Base-by-base conservation (phyloP, 73 alveolate genomes). In the Paramecium octaurelia region DNA sequence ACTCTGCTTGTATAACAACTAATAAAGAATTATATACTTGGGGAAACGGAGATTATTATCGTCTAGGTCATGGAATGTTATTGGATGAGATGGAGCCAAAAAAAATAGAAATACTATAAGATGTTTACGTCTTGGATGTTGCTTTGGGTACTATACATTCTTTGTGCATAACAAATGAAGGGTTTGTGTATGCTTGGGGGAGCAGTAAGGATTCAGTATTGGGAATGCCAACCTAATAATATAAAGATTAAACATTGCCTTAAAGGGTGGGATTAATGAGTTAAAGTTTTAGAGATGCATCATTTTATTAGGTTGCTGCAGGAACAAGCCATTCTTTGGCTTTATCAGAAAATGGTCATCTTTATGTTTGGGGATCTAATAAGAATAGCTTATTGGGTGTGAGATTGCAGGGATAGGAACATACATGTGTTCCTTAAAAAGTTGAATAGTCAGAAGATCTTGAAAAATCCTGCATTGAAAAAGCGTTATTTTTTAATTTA, bases 161-260 rank as follows among this genome's bases (percentile, higher is more conserved):
- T n/a, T 42, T 89, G 34, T 77, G 92, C 73, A 21, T 71, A 42
- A 89, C 94, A 29, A 83, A 89, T 71, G 86, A 69, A 57, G 94
- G 94, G 18, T 70, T 89, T 89, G 80, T 89, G 5, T 89, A 89
- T 89, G 58, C 94, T 24, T 89, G 94, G 94, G 94, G 94, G 3
- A 70, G 92, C 16, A 71, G 92, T 9, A 89, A 89, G 48, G 94
- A 83, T 46, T 84, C 88, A 8, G 92, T 89, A 7, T 68, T 89
- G 12, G 94, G 94, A 70, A 70, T 89, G 58, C 85, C 85, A 14
- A 44, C 70, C 18, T 73, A 89, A 70, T 70, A 31, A 34, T 42
- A 40, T 27, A 80, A 80, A 80, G 91, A 80, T 80, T 23, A 44
- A 24, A 44, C 43, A 20, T 36, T 80, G 4, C 91, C 91, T 12